Percentiles rank a stretch among this genome's conserved stretches.
Conservation (phyloP, 805 yeast species). For the Pichia scutulata region DNA sequence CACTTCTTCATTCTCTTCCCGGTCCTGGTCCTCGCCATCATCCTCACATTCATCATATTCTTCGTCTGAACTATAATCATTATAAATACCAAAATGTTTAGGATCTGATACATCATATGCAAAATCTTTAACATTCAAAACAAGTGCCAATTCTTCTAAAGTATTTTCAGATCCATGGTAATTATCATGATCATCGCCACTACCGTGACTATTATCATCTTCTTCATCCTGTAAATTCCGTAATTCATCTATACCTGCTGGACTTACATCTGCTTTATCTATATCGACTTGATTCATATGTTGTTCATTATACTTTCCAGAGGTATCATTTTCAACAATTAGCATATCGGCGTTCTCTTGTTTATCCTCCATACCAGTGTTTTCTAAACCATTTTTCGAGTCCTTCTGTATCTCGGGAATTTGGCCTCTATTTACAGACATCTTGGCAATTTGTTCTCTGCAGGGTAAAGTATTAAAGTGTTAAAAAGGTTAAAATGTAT, state of each 20-base stretch:
- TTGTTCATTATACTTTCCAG: background rate
- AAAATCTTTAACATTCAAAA: constrained; percentile 52
- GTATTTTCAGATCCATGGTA: too few relatives aligned
- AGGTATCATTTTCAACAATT: background rate
- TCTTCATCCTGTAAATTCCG: background rate
- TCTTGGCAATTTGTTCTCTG: too few relatives aligned
- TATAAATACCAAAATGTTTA: constrained; percentile 51
- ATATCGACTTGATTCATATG: background rate
- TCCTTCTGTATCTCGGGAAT: background rate
- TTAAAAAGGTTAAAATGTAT: too few relatives aligned
- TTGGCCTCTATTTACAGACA: background rate
- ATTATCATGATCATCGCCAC: background rate
- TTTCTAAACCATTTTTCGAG: background rate
- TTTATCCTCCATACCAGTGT: background rate
- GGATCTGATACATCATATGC: constrained; percentile 71
- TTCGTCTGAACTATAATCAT: background rate
- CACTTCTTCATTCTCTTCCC: constrained; percentile 7
- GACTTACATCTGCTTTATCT: background rate
- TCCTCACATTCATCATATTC: constrained; percentile 19
- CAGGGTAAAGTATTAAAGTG: too few relatives aligned
- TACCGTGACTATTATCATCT: background rate
- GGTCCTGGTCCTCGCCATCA: constrained; percentile 14
- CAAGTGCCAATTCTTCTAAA: background rate
- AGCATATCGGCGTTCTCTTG: background rate
- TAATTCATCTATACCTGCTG: background rate